A percentile compares a stretch with the other conserved stretches of the same genome.
phyloP scores from a whole-genome alignment of 2,329 filamentous ascomycete genomes.

The Ophiostoma ips region DNA sequence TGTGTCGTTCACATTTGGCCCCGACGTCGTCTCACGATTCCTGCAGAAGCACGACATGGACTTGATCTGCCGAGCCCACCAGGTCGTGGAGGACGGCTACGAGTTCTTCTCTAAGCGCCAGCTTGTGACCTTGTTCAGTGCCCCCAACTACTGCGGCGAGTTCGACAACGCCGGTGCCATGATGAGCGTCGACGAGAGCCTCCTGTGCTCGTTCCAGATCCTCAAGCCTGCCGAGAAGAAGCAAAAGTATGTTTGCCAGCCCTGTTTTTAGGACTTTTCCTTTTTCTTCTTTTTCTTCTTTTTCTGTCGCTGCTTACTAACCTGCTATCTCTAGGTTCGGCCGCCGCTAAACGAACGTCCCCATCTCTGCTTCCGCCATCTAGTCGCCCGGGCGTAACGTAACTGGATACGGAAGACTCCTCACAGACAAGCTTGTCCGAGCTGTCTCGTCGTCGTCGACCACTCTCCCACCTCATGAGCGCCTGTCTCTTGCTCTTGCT shows the following conservation, averaged over 20 bases:
- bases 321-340: slow-evolving; percentile 78
- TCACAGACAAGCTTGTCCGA: background rate
- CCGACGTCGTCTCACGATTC: slow-evolving; percentile 92
- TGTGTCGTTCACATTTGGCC: slow-evolving; percentile 96
- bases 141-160: slow-evolving; percentile 97
- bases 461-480: background rate
- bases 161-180: slow-evolving; percentile 99
- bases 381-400: too few species aligned
- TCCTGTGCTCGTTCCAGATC: slow-evolving; percentile 99
- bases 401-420: too few species aligned
- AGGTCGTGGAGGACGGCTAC: slow-evolving; percentile 98
- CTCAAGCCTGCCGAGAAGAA: slow-evolving; percentile 99
- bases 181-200: slow-evolving; percentile 98
- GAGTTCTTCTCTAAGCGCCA: slow-evolving; percentile 96
- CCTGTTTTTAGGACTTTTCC: too few species aligned
- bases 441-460: too few species aligned
- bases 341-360: slow-evolving; percentile 55
- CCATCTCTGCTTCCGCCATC: too few species aligned
- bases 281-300: slow-evolving; percentile 45
- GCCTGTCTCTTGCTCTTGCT: background rate
- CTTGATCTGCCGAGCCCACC: slow-evolving; percentile 90
- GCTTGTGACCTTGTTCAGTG: slow-evolving; percentile 92
- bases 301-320: background rate
- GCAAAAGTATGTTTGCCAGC: slow-evolving; percentile 96
- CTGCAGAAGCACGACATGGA: slow-evolving; percentile 92